A percentile compares a stretch with the other conserved stretches of the same genome.
phyloP scores from a whole-genome alignment of 352 stramenopile genomes.

The Pythium myriotylum region DNA sequence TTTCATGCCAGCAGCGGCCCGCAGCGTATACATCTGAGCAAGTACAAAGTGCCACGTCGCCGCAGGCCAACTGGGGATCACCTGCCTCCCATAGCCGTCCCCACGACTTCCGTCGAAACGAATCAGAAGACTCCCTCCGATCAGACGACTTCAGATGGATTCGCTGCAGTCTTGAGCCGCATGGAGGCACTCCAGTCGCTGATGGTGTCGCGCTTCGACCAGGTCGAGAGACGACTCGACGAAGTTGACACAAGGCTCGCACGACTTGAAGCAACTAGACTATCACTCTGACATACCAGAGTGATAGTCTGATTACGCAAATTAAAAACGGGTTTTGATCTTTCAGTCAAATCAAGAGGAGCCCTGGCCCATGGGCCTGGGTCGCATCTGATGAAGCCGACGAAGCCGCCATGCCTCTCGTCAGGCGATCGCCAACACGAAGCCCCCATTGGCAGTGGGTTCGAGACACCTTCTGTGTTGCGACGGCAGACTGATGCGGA shows the following conservation, averaged over 20 bases:
- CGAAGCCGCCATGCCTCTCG: no score
- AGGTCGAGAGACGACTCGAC: conserved; percentile 44
- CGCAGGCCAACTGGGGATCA: not conserved
- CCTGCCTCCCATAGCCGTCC: not conserved
- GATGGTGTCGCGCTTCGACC: conserved; percentile 58
- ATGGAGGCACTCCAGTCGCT: conserved; percentile 47
- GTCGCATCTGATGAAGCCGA: no score
- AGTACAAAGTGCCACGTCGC: conserved; percentile 50
- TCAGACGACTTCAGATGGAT: not conserved
- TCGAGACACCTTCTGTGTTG: no score
- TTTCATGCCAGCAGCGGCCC: conserved; percentile 41
- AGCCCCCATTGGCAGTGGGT: no score
- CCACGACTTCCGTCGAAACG: not conserved
- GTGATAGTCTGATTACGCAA: conserved; percentile 14
- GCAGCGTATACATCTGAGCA: conserved; percentile 47
- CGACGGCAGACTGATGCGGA: no score
- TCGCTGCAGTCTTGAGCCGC: conserved; percentile 31
- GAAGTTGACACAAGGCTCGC: conserved; percentile 38
- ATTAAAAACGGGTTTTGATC: conserved; percentile 2
- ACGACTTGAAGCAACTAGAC: conserved; percentile 37
- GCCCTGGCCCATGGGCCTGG: no score
- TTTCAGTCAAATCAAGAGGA: no score
- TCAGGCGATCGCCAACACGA: no score
- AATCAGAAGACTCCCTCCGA: not conserved
- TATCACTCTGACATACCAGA: conserved; percentile 22